Evolutionary conservation across 2,329 filamentous ascomycete species (phyloP).

Genomic region (Magnaporthiopsis poae): DNA sequence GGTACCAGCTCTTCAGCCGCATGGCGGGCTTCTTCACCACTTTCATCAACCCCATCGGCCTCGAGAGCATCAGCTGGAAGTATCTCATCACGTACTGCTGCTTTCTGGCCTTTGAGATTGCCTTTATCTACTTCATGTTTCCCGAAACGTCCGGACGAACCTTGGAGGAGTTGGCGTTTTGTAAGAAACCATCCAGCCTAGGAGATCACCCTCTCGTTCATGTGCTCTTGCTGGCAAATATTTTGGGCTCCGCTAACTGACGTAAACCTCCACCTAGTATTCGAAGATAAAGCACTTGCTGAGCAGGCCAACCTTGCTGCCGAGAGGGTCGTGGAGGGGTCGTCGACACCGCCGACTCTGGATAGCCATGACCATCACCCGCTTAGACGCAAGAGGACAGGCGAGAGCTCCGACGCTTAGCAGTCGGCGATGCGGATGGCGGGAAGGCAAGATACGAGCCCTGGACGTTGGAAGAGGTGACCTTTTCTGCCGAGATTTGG

Average conservation of each 20-base stretch:
- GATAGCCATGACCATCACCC: no score
- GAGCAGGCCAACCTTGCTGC: neutral
- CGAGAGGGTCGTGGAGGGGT: no score
- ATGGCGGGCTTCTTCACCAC: conserved; percentile 22
- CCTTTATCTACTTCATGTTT: conserved; percentile 16
- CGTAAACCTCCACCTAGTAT: neutral
- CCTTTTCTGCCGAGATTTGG: no score
- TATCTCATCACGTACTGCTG: conserved; percentile 23
- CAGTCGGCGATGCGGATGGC: no score
- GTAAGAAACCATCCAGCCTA: conserved; percentile 14
- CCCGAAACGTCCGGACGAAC: conserved; percentile 17
- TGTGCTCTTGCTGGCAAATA: neutral
- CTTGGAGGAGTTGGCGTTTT: conserved; percentile 17
- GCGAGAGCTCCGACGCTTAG: neutral
- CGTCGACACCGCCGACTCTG: neutral
- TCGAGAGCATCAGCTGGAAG: conserved; percentile 21
- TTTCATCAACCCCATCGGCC: conserved; percentile 23
- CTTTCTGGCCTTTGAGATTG: conserved; percentile 20
- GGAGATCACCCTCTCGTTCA: conserved; percentile 9
- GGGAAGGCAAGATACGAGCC: no score
- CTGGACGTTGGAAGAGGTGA: no score
- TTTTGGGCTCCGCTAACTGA: neutral
- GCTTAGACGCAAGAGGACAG: neutral
- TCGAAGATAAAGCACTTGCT: neutral
- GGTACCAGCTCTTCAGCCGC: conserved; percentile 24